A percentile compares a stretch with the other conserved stretches of the same genome.
phyloP scores from a whole-genome alignment of 768 basidiomycete species.

The Tulasnella sp. region DNA sequence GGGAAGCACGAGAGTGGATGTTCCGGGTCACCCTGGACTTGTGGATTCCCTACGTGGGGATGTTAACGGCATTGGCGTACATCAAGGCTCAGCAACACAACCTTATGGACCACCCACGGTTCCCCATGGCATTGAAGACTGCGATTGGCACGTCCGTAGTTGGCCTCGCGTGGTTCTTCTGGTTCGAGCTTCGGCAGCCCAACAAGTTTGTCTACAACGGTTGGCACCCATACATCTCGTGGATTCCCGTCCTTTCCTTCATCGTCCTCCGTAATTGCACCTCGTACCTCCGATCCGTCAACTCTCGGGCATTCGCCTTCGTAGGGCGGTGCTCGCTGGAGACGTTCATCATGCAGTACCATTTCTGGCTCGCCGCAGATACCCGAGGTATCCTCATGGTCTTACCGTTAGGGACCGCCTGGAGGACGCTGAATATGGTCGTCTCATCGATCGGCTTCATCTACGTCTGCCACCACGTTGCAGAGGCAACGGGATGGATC shows the following conservation, averaged over 20 bases:
- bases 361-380: conserved; percentile 80
- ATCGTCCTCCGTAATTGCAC: conserved; percentile 72
- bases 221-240: conserved; percentile 80
- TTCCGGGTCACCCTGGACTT: conserved; percentile 88
- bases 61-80: conserved; percentile 67
- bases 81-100: conserved; percentile 72
- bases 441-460: conserved; percentile 74
- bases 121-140: conserved; percentile 52
- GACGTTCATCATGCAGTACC: conserved; percentile 88
- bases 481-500: conserved; percentile 68
- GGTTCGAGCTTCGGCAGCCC: conserved; percentile 69
- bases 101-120: conserved; percentile 63
- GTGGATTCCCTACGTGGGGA: conserved; percentile 84
- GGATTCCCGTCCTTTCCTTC: conserved; percentile 75
- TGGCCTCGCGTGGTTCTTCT: conserved; percentile 70
- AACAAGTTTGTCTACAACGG: conserved; percentile 82
- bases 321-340: conserved; percentile 85
- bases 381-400: conserved; percentile 77
- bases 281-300: conserved; percentile 61
- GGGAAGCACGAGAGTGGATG: conserved; percentile 82
- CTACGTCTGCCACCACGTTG: conserved; percentile 71
- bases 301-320: conserved; percentile 68
- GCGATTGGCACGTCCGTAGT: conserved; percentile 51
- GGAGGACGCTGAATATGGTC: conserved; percentile 74
- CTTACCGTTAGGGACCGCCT: conserved; percentile 61